phyloP scores from a whole-genome alignment of 1,284 basidiomycete species.

The Porogramme epimiltina region DNA sequence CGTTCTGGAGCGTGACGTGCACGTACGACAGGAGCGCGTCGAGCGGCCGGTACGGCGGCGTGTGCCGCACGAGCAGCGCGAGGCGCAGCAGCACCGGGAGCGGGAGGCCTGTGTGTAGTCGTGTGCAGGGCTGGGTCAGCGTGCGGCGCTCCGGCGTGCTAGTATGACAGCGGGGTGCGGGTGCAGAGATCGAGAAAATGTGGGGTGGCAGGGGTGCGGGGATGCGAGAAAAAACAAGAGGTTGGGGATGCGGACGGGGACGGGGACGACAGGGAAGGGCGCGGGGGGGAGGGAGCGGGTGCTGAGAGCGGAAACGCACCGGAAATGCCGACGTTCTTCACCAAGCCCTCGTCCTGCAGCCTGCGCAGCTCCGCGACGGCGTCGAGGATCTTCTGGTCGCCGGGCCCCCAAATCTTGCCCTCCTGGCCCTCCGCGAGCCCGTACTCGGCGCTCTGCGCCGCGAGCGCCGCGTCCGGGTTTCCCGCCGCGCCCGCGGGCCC shows the following conservation, averaged over 20 bases:
- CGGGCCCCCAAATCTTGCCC: constrained; percentile 65
- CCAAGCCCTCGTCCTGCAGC: constrained; percentile 78
- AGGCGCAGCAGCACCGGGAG: constrained; percentile 88
- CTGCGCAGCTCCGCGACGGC: constrained; percentile 74
- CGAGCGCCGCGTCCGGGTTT: constrained; percentile 57
- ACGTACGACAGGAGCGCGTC: constrained; percentile 86
- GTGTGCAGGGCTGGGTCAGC: neutral
- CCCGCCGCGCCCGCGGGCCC: constrained; percentile 53
- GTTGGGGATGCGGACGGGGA: too few relatives aligned
- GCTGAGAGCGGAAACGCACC: constrained; percentile 46
- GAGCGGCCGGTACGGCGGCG: constrained; percentile 64
- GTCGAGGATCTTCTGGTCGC: constrained; percentile 79
- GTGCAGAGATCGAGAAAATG: too few relatives aligned
- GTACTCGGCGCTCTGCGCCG: constrained; percentile 51
- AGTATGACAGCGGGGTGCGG: too few relatives aligned
- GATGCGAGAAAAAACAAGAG: too few relatives aligned
- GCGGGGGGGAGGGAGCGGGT: neutral
- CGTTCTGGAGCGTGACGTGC: constrained; percentile 87
- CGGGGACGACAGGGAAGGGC: neutral
- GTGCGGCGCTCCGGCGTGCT: neutral
- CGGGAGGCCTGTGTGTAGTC: constrained; percentile 35
- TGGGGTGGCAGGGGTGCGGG: too few relatives aligned
- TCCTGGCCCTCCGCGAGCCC: constrained; percentile 64
- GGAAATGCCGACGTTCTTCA: constrained; percentile 84
- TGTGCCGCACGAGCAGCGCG: constrained; percentile 72